A percentile compares a stretch with the other conserved stretches of the same genome.
These are phyloP conservation scores for Rhododendron griersonianum DNA, from an alignment of 148 eudicot species.

Conservation along the genomic window DNA sequence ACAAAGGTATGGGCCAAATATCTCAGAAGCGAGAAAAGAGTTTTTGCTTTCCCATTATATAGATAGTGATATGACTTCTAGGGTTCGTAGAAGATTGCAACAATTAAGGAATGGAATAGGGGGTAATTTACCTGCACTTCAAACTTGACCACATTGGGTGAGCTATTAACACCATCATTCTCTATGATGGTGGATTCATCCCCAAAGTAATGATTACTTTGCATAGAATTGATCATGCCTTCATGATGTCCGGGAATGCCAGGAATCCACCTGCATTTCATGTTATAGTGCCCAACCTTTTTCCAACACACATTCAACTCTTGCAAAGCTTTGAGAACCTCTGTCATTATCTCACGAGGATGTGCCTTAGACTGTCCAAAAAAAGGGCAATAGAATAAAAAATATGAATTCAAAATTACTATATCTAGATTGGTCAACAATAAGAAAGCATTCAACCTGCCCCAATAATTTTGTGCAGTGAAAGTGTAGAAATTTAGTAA, in stretches of 20 bases:
- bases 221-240: conserved; percentile 54
- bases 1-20: neutral
- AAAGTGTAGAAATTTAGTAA: neutral
- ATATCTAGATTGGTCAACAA: neutral
- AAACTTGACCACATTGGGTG: conserved; percentile 78
- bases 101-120: neutral
- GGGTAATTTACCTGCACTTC: conserved; percentile 74
- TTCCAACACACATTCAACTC: conserved; percentile 91
- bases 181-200: conserved; percentile 65
- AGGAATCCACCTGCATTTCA: conserved; percentile 91
- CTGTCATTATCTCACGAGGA: conserved; percentile 91
- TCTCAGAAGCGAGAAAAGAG: neutral
- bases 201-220: conserved; percentile 53
- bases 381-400: neutral
- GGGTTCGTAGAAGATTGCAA: neutral
- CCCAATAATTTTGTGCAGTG: neutral
- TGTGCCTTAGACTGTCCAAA: conserved; percentile 75
- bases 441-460: neutral
- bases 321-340: conserved; percentile 86
- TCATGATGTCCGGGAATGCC: conserved; percentile 54
- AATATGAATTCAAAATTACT: neutral
- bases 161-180: conserved; percentile 39
- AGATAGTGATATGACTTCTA: neutral
- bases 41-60: neutral
- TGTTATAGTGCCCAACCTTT: conserved; percentile 88